Conservation (phyloP, 768 basidiomycete genomes). For the Suillus americanus region DNA sequence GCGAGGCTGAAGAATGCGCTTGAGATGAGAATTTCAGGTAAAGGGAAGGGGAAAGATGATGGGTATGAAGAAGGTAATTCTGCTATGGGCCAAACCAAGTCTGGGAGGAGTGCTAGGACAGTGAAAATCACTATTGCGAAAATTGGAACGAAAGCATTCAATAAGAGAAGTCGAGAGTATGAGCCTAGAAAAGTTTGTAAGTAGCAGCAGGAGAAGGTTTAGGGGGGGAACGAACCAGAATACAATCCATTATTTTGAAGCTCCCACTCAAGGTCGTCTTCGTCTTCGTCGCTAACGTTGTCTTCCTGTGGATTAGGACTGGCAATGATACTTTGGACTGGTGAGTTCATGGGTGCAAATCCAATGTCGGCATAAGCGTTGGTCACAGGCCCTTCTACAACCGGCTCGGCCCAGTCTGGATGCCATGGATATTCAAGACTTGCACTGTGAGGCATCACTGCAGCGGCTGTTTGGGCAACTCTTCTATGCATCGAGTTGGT, state of each 20-base stretch:
- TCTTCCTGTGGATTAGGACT: slow-evolving; percentile 40
- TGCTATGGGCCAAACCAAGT: slow-evolving; percentile 44
- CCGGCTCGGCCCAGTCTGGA: slow-evolving; percentile 10
- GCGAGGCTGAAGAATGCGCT: slow-evolving; percentile 48
- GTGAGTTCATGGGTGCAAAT: slow-evolving; percentile 33
- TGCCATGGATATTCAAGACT: slow-evolving; percentile 15
- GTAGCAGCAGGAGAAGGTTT: too few relatives aligned
- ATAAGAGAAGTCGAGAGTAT: slow-evolving; percentile 50
- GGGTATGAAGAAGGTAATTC: slow-evolving; percentile 40
- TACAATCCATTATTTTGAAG: slow-evolving; percentile 52
- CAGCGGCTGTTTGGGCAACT: slow-evolving; percentile 31
- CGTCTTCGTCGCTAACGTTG: slow-evolving; percentile 37
- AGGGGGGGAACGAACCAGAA: slow-evolving; percentile 35
- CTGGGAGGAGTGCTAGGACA: slow-evolving; percentile 50
- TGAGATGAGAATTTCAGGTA: slow-evolving; percentile 64
- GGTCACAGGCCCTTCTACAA: background rate
- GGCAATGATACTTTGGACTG: slow-evolving; percentile 29
- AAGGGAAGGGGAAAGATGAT: slow-evolving; percentile 55
- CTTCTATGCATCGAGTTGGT: slow-evolving; percentile 28
- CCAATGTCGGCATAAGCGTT: slow-evolving; percentile 14
- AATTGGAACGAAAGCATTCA: slow-evolving; percentile 62
- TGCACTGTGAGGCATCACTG: slow-evolving; percentile 24
- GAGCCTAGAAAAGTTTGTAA: slow-evolving; percentile 46
- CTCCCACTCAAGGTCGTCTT: slow-evolving; percentile 42
- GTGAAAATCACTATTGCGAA: slow-evolving; percentile 49